Evolutionary conservation across 352 stramenopile genomes (phyloP).

Genomic region (Phytopythium delawarense): DNA sequence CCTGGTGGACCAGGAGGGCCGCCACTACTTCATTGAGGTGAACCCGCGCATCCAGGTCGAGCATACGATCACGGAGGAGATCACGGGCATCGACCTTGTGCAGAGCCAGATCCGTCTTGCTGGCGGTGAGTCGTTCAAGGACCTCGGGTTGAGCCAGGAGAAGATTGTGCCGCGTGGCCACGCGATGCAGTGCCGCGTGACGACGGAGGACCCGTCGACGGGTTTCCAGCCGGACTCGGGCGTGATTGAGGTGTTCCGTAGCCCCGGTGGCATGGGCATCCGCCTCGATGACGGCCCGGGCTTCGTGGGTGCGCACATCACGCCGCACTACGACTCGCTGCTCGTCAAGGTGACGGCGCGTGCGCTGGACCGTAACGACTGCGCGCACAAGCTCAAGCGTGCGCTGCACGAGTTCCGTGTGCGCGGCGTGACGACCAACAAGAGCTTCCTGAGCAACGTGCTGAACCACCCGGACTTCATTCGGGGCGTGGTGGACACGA

Average conservation of each 20-base stretch:
- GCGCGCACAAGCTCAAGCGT: constrained; percentile 91
- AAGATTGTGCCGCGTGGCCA: constrained; percentile 90
- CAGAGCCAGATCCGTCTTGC: constrained; percentile 96
- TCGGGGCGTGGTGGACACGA: constrained; percentile 91
- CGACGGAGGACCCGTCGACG: constrained; percentile 92
- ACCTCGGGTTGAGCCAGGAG: constrained; percentile 94
- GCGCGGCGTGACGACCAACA: constrained; percentile 94
- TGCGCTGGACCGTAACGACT: constrained; percentile 87
- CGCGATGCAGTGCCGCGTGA: constrained; percentile 97
- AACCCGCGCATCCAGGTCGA: constrained; percentile 98
- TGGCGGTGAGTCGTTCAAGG: constrained; percentile 87
- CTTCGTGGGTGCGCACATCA: constrained; percentile 96
- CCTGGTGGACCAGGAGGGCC: constrained; percentile 91
- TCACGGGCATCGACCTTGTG: constrained; percentile 95
- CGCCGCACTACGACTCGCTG: constrained; percentile 96
- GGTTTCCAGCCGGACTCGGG: constrained; percentile 97
- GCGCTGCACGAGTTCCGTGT: constrained; percentile 96
- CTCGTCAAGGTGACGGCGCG: constrained; percentile 97
- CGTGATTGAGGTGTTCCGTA: constrained; percentile 95
- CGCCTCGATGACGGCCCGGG: constrained; percentile 94
- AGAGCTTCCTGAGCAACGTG: constrained; percentile 95
- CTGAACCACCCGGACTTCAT: constrained; percentile 95
- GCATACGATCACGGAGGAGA: constrained; percentile 91
- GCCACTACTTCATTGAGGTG: constrained; percentile 98
- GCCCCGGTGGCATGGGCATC: constrained; percentile 94